Conservation (phyloP, 2,329 filamentous ascomycete species). For the Ceratocystis eucalypticola region DNA sequence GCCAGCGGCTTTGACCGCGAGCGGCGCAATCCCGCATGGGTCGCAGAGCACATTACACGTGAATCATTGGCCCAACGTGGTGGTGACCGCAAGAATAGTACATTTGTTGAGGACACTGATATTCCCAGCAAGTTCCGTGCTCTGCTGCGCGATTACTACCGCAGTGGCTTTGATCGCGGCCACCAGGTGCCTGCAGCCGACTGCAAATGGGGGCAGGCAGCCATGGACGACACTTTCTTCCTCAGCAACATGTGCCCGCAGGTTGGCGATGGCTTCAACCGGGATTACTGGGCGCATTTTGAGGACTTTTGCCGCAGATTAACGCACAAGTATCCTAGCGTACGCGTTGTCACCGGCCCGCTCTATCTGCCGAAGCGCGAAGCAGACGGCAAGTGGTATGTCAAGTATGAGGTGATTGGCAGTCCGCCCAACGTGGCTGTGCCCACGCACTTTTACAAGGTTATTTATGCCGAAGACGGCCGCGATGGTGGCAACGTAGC, state of each 20-base stretch:
- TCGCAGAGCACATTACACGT: constrained; percentile 89
- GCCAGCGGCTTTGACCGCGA: constrained; percentile 84
- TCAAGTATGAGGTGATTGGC: constrained; percentile 91
- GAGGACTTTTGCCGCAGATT: constrained; percentile 90
- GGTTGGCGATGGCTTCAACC: constrained; percentile 95
- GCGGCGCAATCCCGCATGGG: constrained; percentile 86
- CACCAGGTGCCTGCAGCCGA: constrained; percentile 96
- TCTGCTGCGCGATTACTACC: constrained; percentile 84
- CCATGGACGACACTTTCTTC: constrained; percentile 91
- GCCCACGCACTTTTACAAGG: constrained; percentile 98
- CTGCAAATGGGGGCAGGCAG: constrained; percentile 83
- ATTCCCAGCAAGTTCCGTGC: constrained; percentile 83
- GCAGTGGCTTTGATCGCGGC: constrained; percentile 86
- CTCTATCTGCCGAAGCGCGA: constrained; percentile 83
- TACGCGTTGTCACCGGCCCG: constrained; percentile 85
- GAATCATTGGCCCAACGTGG: constrained; percentile 60
- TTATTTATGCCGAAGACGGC: constrained; percentile 89
- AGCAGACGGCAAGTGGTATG: constrained; percentile 83
- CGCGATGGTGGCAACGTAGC: constrained; percentile 58
- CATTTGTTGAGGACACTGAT: constrained; percentile 65
- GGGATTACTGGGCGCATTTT: constrained; percentile 98
- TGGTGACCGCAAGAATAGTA: constrained; percentile 71
- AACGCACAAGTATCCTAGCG: constrained; percentile 66
- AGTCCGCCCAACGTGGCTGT: constrained; percentile 87
- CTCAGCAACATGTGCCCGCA: constrained; percentile 97